phyloP scores from a whole-genome alignment of 2,329 filamentous ascomycete genomes.

The Septoria petroselini region DNA sequence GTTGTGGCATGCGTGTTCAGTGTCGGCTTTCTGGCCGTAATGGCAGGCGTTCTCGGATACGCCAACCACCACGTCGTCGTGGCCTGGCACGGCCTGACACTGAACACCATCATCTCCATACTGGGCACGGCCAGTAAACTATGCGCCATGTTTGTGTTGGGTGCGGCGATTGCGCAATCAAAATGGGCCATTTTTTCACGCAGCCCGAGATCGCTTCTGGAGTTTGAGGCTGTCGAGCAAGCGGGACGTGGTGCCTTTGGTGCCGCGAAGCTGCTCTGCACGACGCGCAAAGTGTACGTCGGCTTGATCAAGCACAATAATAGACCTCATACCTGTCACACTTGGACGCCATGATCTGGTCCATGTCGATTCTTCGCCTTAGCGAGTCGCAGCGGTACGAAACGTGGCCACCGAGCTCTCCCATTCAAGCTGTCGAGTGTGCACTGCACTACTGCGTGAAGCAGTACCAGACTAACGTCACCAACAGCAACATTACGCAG shows the following conservation, averaged over 20 bases:
- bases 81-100: conserved; percentile 18
- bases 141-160: conserved; percentile 8
- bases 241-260: conserved; percentile 15
- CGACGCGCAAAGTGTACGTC: background rate
- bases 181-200: conserved; percentile 11
- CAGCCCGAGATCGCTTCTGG: conserved; percentile 9
- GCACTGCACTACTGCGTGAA: conserved; percentile 23
- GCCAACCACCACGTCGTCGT: background rate
- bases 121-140: conserved; percentile 15
- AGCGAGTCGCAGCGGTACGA: too few relatives aligned
- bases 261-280: background rate
- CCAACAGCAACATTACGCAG: conserved; percentile 3
- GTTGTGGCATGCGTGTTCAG: background rate
- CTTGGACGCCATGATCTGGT: too few relatives aligned
- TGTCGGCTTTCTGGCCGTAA: background rate
- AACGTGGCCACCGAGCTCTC: too few relatives aligned
- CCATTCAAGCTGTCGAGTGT: conserved; percentile 15
- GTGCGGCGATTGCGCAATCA: conserved; percentile 15
- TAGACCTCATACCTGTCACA: too few relatives aligned
- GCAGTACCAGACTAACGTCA: conserved; percentile 7
- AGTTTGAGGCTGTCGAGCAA: conserved; percentile 16
- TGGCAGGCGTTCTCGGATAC: background rate
- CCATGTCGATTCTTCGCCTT: too few relatives aligned
- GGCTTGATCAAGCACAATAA: background rate
- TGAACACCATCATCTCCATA: conserved; percentile 20